Conservation (phyloP, 1,284 basidiomycete genomes). For the Cryptococcus sp. region DNA sequence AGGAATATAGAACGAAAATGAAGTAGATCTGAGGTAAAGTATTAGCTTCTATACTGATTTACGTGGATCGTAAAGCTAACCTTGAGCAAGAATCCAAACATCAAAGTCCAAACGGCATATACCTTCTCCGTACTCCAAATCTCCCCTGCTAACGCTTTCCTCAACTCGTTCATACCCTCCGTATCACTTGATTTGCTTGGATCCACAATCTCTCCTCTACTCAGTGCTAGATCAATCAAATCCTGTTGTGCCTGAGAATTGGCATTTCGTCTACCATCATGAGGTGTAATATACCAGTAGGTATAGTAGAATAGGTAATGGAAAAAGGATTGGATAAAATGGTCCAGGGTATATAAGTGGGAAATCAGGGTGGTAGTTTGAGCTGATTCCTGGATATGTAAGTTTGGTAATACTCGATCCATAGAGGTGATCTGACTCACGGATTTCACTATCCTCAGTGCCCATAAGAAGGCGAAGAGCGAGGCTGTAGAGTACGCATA, state of each 20-base stretch:
- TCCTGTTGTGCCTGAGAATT: conserved; percentile 83
- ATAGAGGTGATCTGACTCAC: conserved; percentile 50
- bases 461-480: conserved; percentile 80
- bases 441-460: conserved; percentile 74
- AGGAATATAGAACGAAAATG: conserved; percentile 85
- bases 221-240: conserved; percentile 56
- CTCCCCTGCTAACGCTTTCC: conserved; percentile 63
- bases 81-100: conserved; percentile 83
- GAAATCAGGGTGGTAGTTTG: conserved; percentile 81
- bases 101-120: conserved; percentile 65
- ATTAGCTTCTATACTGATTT: background rate
- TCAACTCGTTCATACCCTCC: conserved; percentile 60
- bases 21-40: conserved; percentile 71
- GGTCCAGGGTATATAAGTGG: conserved; percentile 87
- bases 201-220: conserved; percentile 36
- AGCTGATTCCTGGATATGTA: conserved; percentile 66
- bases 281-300: conserved; percentile 87
- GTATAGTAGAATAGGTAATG: conserved; percentile 80
- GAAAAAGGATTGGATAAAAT: conserved; percentile 87
- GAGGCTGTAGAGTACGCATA: conserved; percentile 89
- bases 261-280: conserved; percentile 73
- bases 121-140: conserved; percentile 91
- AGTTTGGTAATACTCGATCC: background rate
- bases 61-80: conserved; percentile 52
- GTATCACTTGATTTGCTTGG: conserved; percentile 19